These are phyloP conservation scores for Iris pallida DNA, from an alignment of 116 monocot species.

Conservation along the genomic window DNA sequence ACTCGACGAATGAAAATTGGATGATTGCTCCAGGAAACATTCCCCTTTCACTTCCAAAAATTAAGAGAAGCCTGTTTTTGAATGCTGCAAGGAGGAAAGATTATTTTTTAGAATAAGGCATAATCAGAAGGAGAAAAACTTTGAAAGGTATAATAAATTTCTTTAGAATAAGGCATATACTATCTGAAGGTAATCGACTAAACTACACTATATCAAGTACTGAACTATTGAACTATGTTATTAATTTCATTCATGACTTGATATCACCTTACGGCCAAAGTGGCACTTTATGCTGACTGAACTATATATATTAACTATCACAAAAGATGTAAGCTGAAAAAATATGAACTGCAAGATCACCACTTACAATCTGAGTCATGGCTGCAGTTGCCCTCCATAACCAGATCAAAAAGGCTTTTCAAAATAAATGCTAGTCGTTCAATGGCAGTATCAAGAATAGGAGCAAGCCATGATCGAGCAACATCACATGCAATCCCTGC, in stretches of 20 bases:
- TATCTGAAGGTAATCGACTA: too few species aligned
- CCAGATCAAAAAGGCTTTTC: slow-evolving; percentile 81
- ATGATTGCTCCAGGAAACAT: slow-evolving; percentile 41
- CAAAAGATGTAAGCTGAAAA: neutral
- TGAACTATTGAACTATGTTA: too few species aligned
- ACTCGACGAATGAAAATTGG: slow-evolving; percentile 75
- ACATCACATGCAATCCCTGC: slow-evolving; percentile 93
- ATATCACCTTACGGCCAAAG: too few species aligned
- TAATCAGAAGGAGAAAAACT: too few species aligned
- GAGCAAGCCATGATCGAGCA: slow-evolving; percentile 88
- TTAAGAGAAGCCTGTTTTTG: slow-evolving; percentile 20
- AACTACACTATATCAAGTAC: too few species aligned
- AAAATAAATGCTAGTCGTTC: slow-evolving; percentile 92
- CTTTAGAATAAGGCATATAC: too few species aligned
- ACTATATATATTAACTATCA: too few species aligned
- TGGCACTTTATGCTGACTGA: too few species aligned
- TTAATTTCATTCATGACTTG: too few species aligned
- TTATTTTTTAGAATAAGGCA: neutral
- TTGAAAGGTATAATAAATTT: too few species aligned
- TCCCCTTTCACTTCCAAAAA: slow-evolving; percentile 33
- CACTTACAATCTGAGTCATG: slow-evolving; percentile 60
- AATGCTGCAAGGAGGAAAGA: slow-evolving; percentile 30
- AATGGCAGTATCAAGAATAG: slow-evolving; percentile 87
- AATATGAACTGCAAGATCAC: neutral
- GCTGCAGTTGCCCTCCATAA: slow-evolving; percentile 57